Conservation (phyloP, 2,329 filamentous ascomycete species). For the Thielaviopsis musarum region DNA sequence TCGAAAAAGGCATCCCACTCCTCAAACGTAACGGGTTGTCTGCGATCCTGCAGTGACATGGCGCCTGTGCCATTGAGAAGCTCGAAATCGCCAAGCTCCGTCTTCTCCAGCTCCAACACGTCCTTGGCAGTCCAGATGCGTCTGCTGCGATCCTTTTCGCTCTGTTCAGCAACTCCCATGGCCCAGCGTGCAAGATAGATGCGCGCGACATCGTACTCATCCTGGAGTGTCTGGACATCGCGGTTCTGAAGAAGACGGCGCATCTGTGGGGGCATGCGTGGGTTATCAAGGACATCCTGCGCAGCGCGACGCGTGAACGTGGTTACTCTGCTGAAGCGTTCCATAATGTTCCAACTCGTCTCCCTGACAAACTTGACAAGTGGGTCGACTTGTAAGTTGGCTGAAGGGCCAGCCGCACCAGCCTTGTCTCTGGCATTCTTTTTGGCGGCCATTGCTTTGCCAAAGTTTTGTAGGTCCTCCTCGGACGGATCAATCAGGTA, state of each 20-base stretch:
- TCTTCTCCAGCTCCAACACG: constrained; percentile 85
- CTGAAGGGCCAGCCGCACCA: constrained; percentile 25
- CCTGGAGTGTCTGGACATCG: constrained; percentile 85
- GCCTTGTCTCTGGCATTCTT: constrained; percentile 21
- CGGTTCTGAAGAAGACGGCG: constrained; percentile 72
- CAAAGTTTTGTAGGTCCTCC: constrained; percentile 71
- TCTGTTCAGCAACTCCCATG: constrained; percentile 96
- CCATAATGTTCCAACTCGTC: constrained; percentile 87
- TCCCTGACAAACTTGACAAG: constrained; percentile 89
- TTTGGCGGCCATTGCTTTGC: constrained; percentile 22
- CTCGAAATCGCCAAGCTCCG: constrained; percentile 90
- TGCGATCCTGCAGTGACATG: constrained; percentile 57
- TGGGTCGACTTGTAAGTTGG: constrained; percentile 57
- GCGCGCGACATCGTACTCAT: constrained; percentile 92
- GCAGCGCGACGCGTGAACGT: constrained; percentile 87
- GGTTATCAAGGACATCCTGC: constrained; percentile 81
- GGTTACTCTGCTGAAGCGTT: constrained; percentile 93
- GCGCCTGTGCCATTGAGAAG: constrained; percentile 66
- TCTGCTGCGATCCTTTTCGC: constrained; percentile 69
- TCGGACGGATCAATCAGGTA: constrained; percentile 78
- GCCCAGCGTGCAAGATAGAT: constrained; percentile 93
- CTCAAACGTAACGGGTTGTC: constrained; percentile 58
- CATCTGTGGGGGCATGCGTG: constrained; percentile 77
- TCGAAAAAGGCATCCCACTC: constrained; percentile 95
- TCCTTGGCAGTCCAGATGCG: constrained; percentile 88